A percentile compares a stretch with the other conserved stretches of the same genome.
Conservation (phyloP, 257 asterid species). For the Apocynum venetum region DNA sequence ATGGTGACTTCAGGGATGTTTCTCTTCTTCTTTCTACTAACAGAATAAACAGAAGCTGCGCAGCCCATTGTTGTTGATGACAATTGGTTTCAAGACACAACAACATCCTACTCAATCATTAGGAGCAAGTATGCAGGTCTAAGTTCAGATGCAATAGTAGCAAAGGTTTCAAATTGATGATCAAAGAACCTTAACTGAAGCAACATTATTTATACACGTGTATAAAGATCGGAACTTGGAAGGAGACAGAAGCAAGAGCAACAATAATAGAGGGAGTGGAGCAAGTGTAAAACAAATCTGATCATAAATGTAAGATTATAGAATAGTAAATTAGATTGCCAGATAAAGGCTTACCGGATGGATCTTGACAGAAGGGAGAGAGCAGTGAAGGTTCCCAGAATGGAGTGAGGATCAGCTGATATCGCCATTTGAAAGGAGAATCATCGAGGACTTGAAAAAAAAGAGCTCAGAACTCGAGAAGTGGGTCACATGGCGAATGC, state of each 20-base stretch:
- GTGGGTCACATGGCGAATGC: conserved; percentile 54
- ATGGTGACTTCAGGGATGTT: conserved; percentile 50
- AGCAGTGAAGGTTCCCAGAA: conserved; percentile 9
- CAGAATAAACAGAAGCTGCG: conserved; percentile 45
- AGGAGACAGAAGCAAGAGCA: not conserved
- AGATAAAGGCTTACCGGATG: not conserved
- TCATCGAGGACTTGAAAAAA: conserved; percentile 13
- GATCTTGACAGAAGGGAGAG: conserved; percentile 3
- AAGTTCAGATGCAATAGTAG: conserved; percentile 1
- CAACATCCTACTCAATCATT: conserved; percentile 22
- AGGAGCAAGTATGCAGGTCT: not conserved
- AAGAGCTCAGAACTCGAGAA: conserved; percentile 41
- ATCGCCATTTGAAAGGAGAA: conserved; percentile 14
- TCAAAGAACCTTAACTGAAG: not conserved
- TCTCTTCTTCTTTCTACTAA: conserved; percentile 44
- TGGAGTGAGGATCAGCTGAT: conserved; percentile 6
- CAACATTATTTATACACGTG: not conserved
- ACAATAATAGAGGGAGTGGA: conserved; percentile 9
- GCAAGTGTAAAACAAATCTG: conserved; percentile 2
- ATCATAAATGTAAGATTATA: not conserved
- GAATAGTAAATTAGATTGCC: not conserved
- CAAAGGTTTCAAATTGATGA: not conserved
- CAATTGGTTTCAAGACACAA: conserved; percentile 14
- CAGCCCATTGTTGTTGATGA: conserved; percentile 58
- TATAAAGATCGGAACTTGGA: not conserved